Percentiles rank a stretch among this genome's conserved stretches.
Conservation (phyloP, 1,284 basidiomycete genomes). For the Mycena sp. region DNA sequence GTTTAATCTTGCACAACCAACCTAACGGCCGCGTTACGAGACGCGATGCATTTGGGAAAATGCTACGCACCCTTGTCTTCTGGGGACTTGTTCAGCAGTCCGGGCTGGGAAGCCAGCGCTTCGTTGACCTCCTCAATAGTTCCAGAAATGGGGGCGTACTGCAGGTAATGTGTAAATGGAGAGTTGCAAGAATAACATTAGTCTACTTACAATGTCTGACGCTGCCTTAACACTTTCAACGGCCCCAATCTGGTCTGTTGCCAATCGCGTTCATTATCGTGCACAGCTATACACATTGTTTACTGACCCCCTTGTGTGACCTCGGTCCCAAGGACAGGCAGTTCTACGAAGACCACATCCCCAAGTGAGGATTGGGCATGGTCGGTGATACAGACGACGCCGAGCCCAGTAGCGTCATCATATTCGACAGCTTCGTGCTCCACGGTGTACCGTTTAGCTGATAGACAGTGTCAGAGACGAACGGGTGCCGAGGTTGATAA, state of each 20-base stretch:
- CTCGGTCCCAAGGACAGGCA: conserved; percentile 77
- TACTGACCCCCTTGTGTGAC: conserved; percentile 83
- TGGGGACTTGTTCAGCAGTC: conserved; percentile 90
- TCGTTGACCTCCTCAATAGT: conserved; percentile 85
- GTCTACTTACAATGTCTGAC: conserved; percentile 84
- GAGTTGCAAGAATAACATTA: conserved; percentile 17
- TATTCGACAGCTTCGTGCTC: conserved; percentile 93
- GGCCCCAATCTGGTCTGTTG: conserved; percentile 89
- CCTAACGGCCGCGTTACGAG: conserved; percentile 57
- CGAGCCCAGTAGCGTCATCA: conserved; percentile 84
- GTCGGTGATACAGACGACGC: conserved; percentile 91
- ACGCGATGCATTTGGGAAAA: background rate
- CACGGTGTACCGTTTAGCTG: conserved; percentile 86
- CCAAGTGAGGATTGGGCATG: conserved; percentile 94
- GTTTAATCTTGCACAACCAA: conserved; percentile 95
- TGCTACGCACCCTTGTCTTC: conserved; percentile 78
- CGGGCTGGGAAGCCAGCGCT: conserved; percentile 74
- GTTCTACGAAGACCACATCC: conserved; percentile 98
- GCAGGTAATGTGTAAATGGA: conserved; percentile 13
- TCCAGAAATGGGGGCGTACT: conserved; percentile 96
- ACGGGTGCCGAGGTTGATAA: background rate
- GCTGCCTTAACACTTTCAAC: conserved; percentile 99
- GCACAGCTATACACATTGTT: conserved; percentile 8
- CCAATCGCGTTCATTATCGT: background rate
- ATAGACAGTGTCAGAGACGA: background rate